Conservation (phyloP, 1,284 basidiomycete genomes). For the Sparassis latifolia region DNA sequence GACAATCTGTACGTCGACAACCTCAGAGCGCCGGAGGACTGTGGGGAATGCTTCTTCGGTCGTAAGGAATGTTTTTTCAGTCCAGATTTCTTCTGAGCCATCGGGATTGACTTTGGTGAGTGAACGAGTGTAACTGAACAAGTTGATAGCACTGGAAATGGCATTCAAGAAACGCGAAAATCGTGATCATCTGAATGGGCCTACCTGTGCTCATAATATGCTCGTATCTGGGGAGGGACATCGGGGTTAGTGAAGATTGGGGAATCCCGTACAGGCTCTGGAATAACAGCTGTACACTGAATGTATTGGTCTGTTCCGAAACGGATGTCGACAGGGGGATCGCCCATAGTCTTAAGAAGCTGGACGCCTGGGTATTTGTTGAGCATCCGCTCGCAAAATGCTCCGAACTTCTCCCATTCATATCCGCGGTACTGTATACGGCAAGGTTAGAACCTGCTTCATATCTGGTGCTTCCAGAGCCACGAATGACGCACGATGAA, state of each 20-base stretch:
- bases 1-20: constrained; percentile 67
- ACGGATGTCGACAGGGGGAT: constrained; percentile 77
- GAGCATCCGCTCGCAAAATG: constrained; percentile 89
- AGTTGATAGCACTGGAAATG: constrained; percentile 58
- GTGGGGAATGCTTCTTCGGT: constrained; percentile 92
- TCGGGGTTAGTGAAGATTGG: constrained; percentile 85
- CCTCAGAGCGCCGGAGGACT: constrained; percentile 85
- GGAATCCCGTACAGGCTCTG: constrained; percentile 76
- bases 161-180: background rate
- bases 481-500: constrained; percentile 59
- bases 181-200: constrained; percentile 9
- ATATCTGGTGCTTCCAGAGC: too few relatives aligned
- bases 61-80: constrained; percentile 82
- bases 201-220: constrained; percentile 85
- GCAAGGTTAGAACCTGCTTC: background rate
- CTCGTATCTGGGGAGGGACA: constrained; percentile 73
- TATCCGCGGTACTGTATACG: constrained; percentile 74
- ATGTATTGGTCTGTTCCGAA: constrained; percentile 82
- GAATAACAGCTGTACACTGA: constrained; percentile 81
- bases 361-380: constrained; percentile 88
- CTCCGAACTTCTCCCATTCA: constrained; percentile 85
- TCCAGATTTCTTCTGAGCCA: constrained; percentile 74
- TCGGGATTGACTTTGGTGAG: constrained; percentile 55
- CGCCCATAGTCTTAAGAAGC: constrained; percentile 68
- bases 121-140: constrained; percentile 77